Base-by-base conservation (phyloP, 352 stramenopile genomes). In the Globisporangium acanthophoron region DNA sequence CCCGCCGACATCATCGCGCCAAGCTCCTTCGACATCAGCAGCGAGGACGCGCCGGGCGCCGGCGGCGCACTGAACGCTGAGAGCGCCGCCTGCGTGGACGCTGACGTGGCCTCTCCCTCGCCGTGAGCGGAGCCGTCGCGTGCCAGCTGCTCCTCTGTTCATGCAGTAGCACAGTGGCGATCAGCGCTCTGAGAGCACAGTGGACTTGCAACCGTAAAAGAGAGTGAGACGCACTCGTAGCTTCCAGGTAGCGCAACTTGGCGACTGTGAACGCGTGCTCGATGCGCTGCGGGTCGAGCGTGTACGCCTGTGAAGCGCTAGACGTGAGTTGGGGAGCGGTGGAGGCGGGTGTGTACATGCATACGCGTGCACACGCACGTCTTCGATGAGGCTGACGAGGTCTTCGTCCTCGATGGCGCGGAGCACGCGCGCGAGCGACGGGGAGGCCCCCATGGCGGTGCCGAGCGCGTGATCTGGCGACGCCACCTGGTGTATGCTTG, bases 361-460 rank as follows among this genome's bases (percentile, higher is more conserved):
- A 43, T n/a, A 11, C 6, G 9, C 5, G 27, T 53, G 48, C n/a
- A 33, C 27, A 62, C 72, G 24, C 54, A 90, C 79, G 53, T 63
- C 67, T 48, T 77, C 62, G 5, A 87, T 50, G 45, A 85, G 61
- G 44, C 58, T 58, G 20, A 58, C 52, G 62, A 90, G 80, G 24
- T 78, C 72, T 0, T 87, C 68, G 60, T 90, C 80, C 54, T 83
- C 74, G 65, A 87, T 80, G 51, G 59, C 64, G 60, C 71, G 70
- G 31, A 90, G 62, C 48, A 85, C 73, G 66, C 78, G 78, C 65
- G 55, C 74, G 5, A 90, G 52, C 56, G 78, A 90, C 61, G 72
- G 65, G 44, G 54, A 69, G 3, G 64, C 67, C 0, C 75, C 75
- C 75, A 85, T 85, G 35, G 13, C 53, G 37, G 13, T 12, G n/a